phyloP scores from a whole-genome alignment of 2,329 filamentous ascomycete species.

The Leptodontidium sp. region DNA sequence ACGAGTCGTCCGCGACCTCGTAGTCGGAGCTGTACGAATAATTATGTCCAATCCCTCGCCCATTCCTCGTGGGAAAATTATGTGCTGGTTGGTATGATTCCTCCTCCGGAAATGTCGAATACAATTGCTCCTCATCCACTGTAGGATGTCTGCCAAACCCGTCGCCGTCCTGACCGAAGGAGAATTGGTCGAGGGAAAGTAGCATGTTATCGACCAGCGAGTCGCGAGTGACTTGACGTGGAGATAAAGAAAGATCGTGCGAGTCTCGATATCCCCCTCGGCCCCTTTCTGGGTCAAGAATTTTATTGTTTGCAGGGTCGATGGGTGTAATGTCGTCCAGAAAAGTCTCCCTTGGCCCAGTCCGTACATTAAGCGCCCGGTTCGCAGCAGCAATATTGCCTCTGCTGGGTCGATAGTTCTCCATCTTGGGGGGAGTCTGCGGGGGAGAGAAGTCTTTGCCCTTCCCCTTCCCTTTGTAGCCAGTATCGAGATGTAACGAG shows the following conservation, averaged over 20 bases:
- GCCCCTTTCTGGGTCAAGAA: conserved; percentile 37
- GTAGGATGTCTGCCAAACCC: conserved; percentile 41
- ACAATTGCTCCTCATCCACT: conserved; percentile 43
- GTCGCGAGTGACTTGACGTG: conserved; percentile 80
- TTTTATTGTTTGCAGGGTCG: conserved; percentile 38
- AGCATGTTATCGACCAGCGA: conserved; percentile 97
- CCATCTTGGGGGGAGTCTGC: conserved; percentile 41
- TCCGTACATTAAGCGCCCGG: conserved; percentile 42
- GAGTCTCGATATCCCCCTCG: conserved; percentile 41
- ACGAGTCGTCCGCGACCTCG: conserved; percentile 62
- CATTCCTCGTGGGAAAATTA: conserved; percentile 39
- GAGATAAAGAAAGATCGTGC: conserved; percentile 85
- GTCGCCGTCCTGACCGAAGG: conserved; percentile 55
- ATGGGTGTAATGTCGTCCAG: conserved; percentile 48
- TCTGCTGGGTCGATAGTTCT: conserved; percentile 34
- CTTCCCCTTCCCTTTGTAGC: conserved; percentile 42
- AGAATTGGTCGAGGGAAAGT: conserved; percentile 87
- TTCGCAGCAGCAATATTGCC: conserved; percentile 40
- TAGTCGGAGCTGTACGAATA: conserved; percentile 70
- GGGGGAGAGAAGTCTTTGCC: conserved; percentile 40
- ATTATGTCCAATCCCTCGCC: conserved; percentile 48
- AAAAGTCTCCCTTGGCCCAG: conserved; percentile 44
- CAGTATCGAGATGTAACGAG: conserved; percentile 44
- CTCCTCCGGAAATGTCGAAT: conserved; percentile 43
- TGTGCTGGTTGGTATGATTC: conserved; percentile 41